A percentile compares a stretch with the other conserved stretches of the same genome.
phyloP scores from a whole-genome alignment of 257 asterid species.

The Nicotiana noctiflora region DNA sequence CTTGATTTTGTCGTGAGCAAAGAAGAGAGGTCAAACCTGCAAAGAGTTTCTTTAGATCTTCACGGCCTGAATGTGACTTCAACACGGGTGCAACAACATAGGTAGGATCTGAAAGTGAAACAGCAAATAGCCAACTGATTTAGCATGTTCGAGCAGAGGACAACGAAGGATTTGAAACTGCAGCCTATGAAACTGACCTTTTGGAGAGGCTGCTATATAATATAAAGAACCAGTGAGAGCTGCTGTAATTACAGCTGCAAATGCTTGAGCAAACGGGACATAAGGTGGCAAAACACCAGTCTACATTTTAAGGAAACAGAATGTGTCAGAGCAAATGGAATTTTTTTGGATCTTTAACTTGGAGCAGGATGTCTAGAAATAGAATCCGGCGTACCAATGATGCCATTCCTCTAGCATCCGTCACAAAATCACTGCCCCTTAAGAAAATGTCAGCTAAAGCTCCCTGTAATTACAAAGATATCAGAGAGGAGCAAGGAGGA shows the following conservation, averaged over 20 bases:
- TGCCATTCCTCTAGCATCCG: constrained; percentile 86
- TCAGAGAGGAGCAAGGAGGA: background rate
- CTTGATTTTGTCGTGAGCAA: background rate
- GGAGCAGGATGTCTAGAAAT: background rate
- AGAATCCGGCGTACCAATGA: constrained; percentile 45
- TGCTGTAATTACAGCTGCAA: constrained; percentile 92
- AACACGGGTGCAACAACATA: constrained; percentile 81
- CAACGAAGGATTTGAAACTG: background rate
- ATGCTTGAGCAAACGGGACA: constrained; percentile 94
- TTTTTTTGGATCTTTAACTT: background rate
- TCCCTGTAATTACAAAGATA: constrained; percentile 41
- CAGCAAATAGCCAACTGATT: background rate
- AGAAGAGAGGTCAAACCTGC: constrained; percentile 45
- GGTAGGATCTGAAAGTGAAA: constrained; percentile 59
- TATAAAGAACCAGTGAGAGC: constrained; percentile 85
- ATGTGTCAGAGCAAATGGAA: background rate
- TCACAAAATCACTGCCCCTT: constrained; percentile 53
- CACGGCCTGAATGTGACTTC: constrained; percentile 63
- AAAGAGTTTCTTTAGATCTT: constrained; percentile 83
- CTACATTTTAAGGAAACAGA: constrained; percentile 23
- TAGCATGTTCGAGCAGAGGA: background rate
- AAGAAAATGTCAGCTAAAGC: constrained; percentile 76
- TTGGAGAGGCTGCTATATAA: constrained; percentile 85
- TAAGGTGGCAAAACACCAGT: constrained; percentile 88
- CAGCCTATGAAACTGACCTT: constrained; percentile 37